Conservation (phyloP, 1,284 basidiomycete genomes). For the Apiotrichum sp. region DNA sequence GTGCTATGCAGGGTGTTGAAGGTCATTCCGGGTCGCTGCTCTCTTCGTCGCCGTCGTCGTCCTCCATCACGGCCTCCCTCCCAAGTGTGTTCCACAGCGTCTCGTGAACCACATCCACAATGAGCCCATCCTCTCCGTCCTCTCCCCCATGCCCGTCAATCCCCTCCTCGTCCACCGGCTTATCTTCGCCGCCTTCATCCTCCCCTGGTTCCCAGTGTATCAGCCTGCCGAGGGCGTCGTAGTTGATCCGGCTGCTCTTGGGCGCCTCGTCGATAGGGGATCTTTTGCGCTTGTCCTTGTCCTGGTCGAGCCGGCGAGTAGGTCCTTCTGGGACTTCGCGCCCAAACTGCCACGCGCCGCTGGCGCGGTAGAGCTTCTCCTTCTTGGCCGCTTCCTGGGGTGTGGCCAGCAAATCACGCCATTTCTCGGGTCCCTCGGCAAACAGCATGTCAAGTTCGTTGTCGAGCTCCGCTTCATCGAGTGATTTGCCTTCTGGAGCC, state of each 20-base stretch:
- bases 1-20: too few relatives aligned
- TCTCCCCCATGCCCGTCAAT: background rate
- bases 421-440: conserved; percentile 3
- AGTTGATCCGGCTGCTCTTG: background rate
- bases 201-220: too few relatives aligned
- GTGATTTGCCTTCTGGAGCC: background rate
- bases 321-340: conserved; percentile 4
- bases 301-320: background rate
- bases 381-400: conserved; percentile 1
- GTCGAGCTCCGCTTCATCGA: conserved; percentile 10
- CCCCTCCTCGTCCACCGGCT: background rate
- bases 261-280: too few relatives aligned
- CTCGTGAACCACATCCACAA: background rate
- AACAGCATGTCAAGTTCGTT: conserved; percentile 18
- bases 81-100: background rate
- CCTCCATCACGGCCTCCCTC: background rate
- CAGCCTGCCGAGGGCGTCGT: background rate
- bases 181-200: background rate
- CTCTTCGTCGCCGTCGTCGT: background rate
- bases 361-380: conserved; percentile 3
- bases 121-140: background rate
- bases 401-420: conserved; percentile 1
- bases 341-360: background rate
- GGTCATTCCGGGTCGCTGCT: background rate
- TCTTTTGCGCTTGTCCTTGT: too few relatives aligned